A percentile compares a stretch with the other conserved stretches of the same genome.
These are phyloP conservation scores for Erodium moschatum DNA, from an alignment of 441 rosid genomes.

Conservation along the genomic window DNA sequence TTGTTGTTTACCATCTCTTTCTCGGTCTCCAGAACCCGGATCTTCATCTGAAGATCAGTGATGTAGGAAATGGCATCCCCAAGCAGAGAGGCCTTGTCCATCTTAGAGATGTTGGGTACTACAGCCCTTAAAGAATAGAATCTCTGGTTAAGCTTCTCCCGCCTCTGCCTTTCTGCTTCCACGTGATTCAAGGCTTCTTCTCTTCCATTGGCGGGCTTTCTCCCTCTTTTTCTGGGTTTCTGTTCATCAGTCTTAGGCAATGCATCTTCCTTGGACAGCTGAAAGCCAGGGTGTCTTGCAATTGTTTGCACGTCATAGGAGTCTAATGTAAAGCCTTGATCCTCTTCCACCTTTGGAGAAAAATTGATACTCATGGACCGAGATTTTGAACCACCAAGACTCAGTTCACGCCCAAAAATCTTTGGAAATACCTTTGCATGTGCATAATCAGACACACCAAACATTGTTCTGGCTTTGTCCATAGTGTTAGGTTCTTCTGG, in stretches of 20 bases:
- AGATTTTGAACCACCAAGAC: slow-evolving; percentile 3
- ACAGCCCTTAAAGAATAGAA: slow-evolving; percentile 62
- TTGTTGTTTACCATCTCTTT: slow-evolving; percentile 3
- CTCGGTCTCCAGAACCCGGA: slow-evolving; percentile 14
- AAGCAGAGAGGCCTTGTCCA: slow-evolving; percentile 55
- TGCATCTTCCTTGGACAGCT: neutral
- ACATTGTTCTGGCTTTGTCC: neutral
- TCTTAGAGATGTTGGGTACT: slow-evolving; percentile 48
- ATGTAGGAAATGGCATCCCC: slow-evolving; percentile 58
- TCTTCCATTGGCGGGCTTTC: slow-evolving; percentile 71
- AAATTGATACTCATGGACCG: slow-evolving; percentile 2
- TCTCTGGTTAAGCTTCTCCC: slow-evolving; percentile 67
- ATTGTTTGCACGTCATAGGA: neutral
- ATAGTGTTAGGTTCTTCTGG: neutral
- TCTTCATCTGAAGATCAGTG: slow-evolving; percentile 54
- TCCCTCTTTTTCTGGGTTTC: slow-evolving; percentile 68
- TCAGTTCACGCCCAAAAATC: slow-evolving; percentile 4
- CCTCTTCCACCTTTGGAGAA: slow-evolving; percentile 5
- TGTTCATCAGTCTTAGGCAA: slow-evolving; percentile 28
- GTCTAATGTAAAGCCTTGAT: neutral
- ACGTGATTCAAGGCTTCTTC: slow-evolving; percentile 65
- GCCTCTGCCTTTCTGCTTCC: slow-evolving; percentile 66
- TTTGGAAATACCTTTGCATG: neutral
- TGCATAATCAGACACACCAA: neutral
- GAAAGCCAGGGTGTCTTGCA: neutral